phyloP scores from a whole-genome alignment of 129 eudicot genomes.

The Gnaphalium uliginosum region DNA sequence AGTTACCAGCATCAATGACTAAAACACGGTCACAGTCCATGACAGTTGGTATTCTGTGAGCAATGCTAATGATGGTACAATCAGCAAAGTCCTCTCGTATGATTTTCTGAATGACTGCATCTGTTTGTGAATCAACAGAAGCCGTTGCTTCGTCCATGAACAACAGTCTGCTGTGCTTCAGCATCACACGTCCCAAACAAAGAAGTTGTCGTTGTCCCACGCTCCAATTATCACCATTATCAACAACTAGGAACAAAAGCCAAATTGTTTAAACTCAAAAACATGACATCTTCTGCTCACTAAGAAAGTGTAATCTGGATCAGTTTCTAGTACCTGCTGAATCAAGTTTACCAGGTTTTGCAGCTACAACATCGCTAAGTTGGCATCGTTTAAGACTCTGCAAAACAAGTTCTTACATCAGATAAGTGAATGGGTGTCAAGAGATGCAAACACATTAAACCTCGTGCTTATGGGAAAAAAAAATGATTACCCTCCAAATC shows the following conservation, averaged over 20 bases:
- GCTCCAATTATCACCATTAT: conserved; percentile 73
- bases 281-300: too few relatives aligned
- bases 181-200: conserved; percentile 65
- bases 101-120: conserved; percentile 63
- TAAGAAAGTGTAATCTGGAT: not conserved
- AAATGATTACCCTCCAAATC: conserved; percentile 67
- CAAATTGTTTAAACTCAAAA: not conserved
- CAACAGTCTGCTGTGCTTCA: conserved; percentile 54
- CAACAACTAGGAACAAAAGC: conserved; percentile 44
- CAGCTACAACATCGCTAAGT: conserved; percentile 64
- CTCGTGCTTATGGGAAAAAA: not conserved
- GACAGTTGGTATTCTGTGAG: conserved; percentile 91
- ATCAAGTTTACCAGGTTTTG: conserved; percentile 67
- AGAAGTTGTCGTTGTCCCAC: conserved; percentile 79
- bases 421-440: not conserved
- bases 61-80: conserved; percentile 86
- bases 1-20: conserved; percentile 78
- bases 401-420: conserved; percentile 19
- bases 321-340: conserved; percentile 48
- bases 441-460: not conserved
- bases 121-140: conserved; percentile 75
- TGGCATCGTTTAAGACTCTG: conserved; percentile 85
- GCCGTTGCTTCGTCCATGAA: conserved; percentile 89
- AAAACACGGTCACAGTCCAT: conserved; percentile 91
- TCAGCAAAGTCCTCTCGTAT: conserved; percentile 76